Percentiles rank a stretch among this genome's conserved stretches.
Evolutionary conservation across 2,329 filamentous ascomycete genomes (phyloP).

Genomic region (Trichoderma arundinaceum): DNA sequence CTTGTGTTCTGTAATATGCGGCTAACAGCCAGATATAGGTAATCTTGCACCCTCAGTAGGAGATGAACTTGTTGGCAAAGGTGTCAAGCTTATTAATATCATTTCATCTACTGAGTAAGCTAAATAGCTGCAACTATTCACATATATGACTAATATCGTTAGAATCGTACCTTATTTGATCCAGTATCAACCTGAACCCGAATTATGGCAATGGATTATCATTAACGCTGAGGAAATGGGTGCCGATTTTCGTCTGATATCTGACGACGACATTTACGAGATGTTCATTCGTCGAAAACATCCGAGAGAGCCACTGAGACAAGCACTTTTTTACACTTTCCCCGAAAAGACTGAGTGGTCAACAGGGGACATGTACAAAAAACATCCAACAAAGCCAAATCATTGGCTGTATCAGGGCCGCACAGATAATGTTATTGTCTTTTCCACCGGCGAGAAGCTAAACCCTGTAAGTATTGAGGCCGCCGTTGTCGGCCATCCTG

Average conservation of each 20-base stretch:
- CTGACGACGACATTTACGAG: constrained; percentile 33
- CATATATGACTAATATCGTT: neutral
- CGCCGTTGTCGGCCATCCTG: constrained; percentile 40
- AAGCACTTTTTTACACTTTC: constrained; percentile 47
- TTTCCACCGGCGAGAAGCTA: constrained; percentile 51
- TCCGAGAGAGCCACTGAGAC: constrained; percentile 44
- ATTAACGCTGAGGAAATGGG: constrained; percentile 50
- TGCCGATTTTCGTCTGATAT: constrained; percentile 46
- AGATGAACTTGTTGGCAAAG: constrained; percentile 45
- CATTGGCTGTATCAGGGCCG: constrained; percentile 47
- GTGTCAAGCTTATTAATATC: constrained; percentile 45
- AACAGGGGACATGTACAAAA: constrained; percentile 46
- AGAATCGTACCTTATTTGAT: constrained; percentile 46
- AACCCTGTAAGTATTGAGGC: constrained; percentile 49
- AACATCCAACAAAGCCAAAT: constrained; percentile 43
- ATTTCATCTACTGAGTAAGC: constrained; percentile 53
- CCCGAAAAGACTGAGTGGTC: constrained; percentile 46
- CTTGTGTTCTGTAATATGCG: too few species aligned
- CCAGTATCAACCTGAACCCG: constrained; percentile 42
- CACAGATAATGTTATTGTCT: constrained; percentile 50
- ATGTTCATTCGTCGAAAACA: constrained; percentile 49
- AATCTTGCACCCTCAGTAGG: constrained; percentile 48
- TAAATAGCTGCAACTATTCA: neutral
- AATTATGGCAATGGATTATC: constrained; percentile 53
- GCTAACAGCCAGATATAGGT: constrained; percentile 36